Percentiles rank a stretch among this genome's conserved stretches.
Conservation (phyloP, 2,329 filamentous ascomycete genomes). For the Ophiostoma quercus region DNA sequence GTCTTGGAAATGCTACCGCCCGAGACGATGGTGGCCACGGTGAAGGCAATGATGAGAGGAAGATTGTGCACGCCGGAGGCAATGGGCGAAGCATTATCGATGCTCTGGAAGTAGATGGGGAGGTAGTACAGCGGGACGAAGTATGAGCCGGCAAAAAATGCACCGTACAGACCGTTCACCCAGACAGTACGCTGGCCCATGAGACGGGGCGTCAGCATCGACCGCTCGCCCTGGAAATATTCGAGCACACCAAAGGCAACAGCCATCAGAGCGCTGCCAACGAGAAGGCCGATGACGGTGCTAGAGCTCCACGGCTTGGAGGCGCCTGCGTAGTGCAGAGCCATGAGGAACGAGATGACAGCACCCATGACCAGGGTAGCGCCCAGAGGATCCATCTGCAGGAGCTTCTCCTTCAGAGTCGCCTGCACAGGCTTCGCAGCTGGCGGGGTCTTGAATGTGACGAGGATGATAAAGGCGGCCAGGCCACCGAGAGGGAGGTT, state of each 20-base stretch:
- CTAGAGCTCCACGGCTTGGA: conserved; percentile 37
- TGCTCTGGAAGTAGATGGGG: conserved; percentile 49
- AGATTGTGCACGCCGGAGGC: conserved; percentile 39
- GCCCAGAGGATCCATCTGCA: conserved; percentile 42
- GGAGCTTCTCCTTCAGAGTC: conserved; percentile 37
- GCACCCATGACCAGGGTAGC: conserved; percentile 37
- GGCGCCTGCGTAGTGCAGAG: conserved; percentile 41
- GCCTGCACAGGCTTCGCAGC: conserved; percentile 33
- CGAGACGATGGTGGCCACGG: conserved; percentile 34
- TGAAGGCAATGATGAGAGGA: conserved; percentile 38
- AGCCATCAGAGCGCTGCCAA: conserved; percentile 31
- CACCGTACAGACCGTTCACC: conserved; percentile 38
- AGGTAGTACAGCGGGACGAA: conserved; percentile 44
- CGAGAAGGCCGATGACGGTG: conserved; percentile 36
- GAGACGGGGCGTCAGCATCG: conserved; percentile 47
- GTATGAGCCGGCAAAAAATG: conserved; percentile 42
- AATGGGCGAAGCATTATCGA: conserved; percentile 39
- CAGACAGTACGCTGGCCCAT: conserved; percentile 41
- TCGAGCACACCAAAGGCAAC: conserved; percentile 34
- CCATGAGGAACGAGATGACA: conserved; percentile 39
- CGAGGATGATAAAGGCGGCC: conserved; percentile 29
- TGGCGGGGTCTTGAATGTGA: conserved; percentile 37
- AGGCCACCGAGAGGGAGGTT: conserved; percentile 34
- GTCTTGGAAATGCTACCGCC: conserved; percentile 35
- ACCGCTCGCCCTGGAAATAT: conserved; percentile 39